Evolutionary conservation across 2,329 filamentous ascomycete species (phyloP).

Genomic region (Eurotiales sp.): DNA sequence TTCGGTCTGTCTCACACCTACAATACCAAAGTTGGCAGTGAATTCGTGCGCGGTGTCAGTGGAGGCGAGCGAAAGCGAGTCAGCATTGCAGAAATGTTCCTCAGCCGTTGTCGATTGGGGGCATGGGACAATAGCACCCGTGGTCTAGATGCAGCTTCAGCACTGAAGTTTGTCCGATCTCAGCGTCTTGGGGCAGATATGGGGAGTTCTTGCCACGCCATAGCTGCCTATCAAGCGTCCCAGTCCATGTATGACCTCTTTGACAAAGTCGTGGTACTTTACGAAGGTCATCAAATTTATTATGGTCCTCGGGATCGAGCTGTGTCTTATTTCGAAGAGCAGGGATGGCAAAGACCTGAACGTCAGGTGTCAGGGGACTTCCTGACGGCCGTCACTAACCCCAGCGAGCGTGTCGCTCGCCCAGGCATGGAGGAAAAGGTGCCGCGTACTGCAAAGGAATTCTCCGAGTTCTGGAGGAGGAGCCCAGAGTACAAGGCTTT

Average conservation of each 20-base stretch:
- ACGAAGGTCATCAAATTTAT: conserved; percentile 68
- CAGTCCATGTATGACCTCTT: conserved; percentile 43
- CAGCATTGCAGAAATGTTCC: conserved; percentile 53
- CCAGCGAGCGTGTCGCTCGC: conserved; percentile 52
- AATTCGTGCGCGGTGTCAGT: conserved; percentile 58
- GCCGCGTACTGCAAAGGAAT: conserved; percentile 67
- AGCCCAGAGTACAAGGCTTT: conserved; percentile 45
- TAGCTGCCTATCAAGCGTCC: conserved; percentile 54
- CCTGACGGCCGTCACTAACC: conserved; percentile 61
- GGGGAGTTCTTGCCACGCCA: conserved; percentile 45
- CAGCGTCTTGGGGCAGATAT: conserved; percentile 49
- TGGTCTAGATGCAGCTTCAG: conserved; percentile 53
- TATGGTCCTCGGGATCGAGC: conserved; percentile 59
- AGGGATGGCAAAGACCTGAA: conserved; percentile 61
- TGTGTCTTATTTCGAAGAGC: conserved; percentile 58
- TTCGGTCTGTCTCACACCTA: conserved; percentile 50
- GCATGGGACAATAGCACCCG: conserved; percentile 48
- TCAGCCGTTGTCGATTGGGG: conserved; percentile 45
- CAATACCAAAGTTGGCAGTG: conserved; percentile 47
- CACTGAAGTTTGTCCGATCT: conserved; percentile 54
- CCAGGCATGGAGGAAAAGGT: conserved; percentile 59
- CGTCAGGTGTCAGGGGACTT: conserved; percentile 65
- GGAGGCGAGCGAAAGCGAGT: conserved; percentile 61
- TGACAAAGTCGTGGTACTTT: conserved; percentile 64
- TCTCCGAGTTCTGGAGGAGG: conserved; percentile 53